A percentile compares a stretch with the other conserved stretches of the same genome.
Conservation (phyloP, 805 yeast species). For the Maudiozyma bulderi region DNA sequence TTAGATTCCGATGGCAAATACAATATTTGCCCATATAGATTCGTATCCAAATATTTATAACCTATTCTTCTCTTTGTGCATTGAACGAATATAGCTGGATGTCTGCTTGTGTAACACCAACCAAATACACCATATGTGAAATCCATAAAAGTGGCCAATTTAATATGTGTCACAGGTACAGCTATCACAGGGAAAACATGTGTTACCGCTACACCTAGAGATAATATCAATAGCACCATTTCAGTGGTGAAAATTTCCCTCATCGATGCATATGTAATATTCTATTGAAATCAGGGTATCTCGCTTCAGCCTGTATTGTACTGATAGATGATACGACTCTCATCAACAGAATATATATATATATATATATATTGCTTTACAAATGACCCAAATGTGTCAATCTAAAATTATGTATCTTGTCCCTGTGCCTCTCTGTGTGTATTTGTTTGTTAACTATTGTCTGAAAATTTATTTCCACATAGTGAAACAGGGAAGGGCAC, state of each 20-base stretch:
- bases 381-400: too few species aligned
- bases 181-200: constrained; percentile 52
- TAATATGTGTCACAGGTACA: constrained; percentile 46
- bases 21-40: constrained; percentile 32
- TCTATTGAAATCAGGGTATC: too few species aligned
- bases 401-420: too few species aligned
- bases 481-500: too few species aligned
- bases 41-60: constrained; percentile 15
- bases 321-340: too few species aligned
- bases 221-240: not conserved
- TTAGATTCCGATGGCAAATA: constrained; percentile 52
- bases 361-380: too few species aligned
- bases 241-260: not conserved
- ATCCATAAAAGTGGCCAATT: constrained; percentile 41
- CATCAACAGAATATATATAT: too few species aligned
- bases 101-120: constrained; percentile 34
- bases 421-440: too few species aligned
- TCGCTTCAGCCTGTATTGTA: too few species aligned
- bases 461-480: too few species aligned
- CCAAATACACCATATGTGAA: constrained; percentile 65
- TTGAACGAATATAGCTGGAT: not conserved
- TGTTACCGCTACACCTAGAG: constrained; percentile 37
- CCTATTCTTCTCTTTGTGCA: constrained; percentile 19
- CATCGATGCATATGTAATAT: not conserved
- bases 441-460: too few species aligned